Conservation (phyloP, 495 filamentous ascomycete species). For the Penicillium taxi region DNA sequence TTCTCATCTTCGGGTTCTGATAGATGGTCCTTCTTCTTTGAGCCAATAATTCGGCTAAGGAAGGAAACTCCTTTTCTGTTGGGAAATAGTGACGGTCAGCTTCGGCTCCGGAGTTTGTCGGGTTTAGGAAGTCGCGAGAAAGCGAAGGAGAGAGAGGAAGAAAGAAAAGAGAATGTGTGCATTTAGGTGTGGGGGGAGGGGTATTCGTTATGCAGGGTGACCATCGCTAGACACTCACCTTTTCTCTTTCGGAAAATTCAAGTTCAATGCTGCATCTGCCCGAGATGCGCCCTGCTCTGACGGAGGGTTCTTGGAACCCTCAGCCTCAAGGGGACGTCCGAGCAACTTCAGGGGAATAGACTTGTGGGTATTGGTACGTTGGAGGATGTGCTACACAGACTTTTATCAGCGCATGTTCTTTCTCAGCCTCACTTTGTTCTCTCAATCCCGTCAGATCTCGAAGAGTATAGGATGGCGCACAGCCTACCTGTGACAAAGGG, state of each 20-base stretch:
- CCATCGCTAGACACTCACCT: constrained; percentile 52
- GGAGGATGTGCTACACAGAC: constrained; percentile 59
- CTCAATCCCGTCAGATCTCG: background rate
- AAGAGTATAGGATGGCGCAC: background rate
- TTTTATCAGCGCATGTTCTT: background rate
- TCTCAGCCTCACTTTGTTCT: background rate
- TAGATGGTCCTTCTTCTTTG: constrained; percentile 56
- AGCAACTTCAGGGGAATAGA: constrained; percentile 61
- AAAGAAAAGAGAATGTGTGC: too few species aligned
- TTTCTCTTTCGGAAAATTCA: constrained; percentile 52
- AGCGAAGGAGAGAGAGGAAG: too few species aligned
- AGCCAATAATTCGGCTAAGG: constrained; percentile 78
- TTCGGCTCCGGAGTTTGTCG: background rate
- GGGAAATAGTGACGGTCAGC: constrained; percentile 3
- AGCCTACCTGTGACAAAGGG: constrained; percentile 48
- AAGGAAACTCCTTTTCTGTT: constrained; percentile 81
- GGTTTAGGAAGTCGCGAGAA: too few species aligned
- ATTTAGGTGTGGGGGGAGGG: background rate
- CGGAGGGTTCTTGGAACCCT: constrained; percentile 39
- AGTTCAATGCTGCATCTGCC: constrained; percentile 35
- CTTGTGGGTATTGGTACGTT: constrained; percentile 70
- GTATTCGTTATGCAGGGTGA: background rate
- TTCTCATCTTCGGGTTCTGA: constrained; percentile 56
- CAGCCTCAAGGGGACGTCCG: constrained; percentile 44
- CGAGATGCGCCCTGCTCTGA: constrained; percentile 29